Base-by-base conservation (phyloP, 345 rosid species). In the Sonneratia caseolaris region DNA sequence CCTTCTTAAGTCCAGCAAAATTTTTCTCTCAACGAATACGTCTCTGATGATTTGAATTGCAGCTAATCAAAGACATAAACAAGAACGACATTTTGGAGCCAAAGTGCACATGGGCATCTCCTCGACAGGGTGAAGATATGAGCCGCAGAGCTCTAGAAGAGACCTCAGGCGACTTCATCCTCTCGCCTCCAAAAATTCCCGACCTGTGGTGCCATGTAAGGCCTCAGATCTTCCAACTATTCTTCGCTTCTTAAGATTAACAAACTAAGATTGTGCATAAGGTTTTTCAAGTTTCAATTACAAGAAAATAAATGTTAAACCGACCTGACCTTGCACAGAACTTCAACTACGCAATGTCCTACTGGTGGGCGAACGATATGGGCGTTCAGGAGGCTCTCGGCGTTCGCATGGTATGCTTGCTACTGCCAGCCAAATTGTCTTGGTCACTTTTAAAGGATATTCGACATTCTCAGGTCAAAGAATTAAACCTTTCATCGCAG, bases 161-260 rank as follows among this genome's bases (percentile, higher is more conserved):
- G 62, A 40, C 36, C 51, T 53, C 72, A 0, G 62, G 35, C 32
- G 45, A 57, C 35, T 75, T 81, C 70, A 55, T 78, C 21, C 66
- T 76, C 42, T 76, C 82, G 14, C 74, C 79, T 55, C 82, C 74
- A 9, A 72, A 22, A 56, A 79, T 56, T 57, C 78, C 81, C 19
- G 77, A 76, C 1, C 12, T 78, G 0, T 76, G 81, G 79, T 81
- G 84, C 53, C 81, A 75, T n/a, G 84, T 79, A 68, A 72, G 42
- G 42, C 40, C 27, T 18, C 21, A 37, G 7, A 53, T 37, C 70
- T 11, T 45, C 16, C 47, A 66, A 18, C 57, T 0, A 22, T 49
- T 42, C 45, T 42, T 42, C 32, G 10, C 45, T 42, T 42, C 45
- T 42, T 42, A 42, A 1, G 45, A 42, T 40, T 55, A 7, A 27